Conservation (phyloP, 2,329 filamentous ascomycete species). For the Aspergillus glaucus region DNA sequence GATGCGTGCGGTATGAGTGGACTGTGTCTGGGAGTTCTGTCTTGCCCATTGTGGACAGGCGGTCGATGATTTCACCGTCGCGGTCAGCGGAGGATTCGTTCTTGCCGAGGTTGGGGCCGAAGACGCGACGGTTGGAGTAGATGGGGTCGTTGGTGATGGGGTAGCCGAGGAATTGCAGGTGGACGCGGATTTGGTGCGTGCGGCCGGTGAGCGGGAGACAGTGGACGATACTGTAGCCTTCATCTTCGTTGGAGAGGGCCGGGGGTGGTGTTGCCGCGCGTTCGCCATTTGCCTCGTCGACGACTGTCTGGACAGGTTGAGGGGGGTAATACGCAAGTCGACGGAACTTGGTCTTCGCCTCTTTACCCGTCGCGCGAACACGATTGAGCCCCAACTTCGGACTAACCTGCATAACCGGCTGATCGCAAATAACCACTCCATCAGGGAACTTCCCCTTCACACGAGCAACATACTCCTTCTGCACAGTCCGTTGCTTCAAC, state of each 20-base stretch:
- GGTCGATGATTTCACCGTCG: slow-evolving; percentile 84
- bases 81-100: slow-evolving; percentile 62
- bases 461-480: slow-evolving; percentile 91
- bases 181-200: slow-evolving; percentile 91
- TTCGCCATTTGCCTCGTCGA: slow-evolving; percentile 15
- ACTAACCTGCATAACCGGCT: slow-evolving; percentile 88
- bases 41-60: slow-evolving; percentile 86
- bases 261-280: slow-evolving; percentile 28
- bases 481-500: slow-evolving; percentile 72
- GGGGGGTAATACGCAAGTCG: slow-evolving; percentile 82
- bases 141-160: slow-evolving; percentile 97
- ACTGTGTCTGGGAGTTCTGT: slow-evolving; percentile 84
- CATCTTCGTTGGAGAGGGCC: slow-evolving; percentile 39
- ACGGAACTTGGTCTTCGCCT: slow-evolving; percentile 85
- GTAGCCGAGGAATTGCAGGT: slow-evolving; percentile 88
- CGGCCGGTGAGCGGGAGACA: slow-evolving; percentile 89
- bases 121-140: slow-evolving; percentile 90
- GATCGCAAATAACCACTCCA: slow-evolving; percentile 83
- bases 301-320: slow-evolving; percentile 15
- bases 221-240: slow-evolving; percentile 89
- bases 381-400: slow-evolving; percentile 92
- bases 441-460: slow-evolving; percentile 89
- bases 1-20: slow-evolving; percentile 61
- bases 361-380: slow-evolving; percentile 87
- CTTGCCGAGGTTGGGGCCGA: slow-evolving; percentile 71